Conservation (phyloP, 352 stramenopile genomes). For the Thraustochytrium striatum region DNA sequence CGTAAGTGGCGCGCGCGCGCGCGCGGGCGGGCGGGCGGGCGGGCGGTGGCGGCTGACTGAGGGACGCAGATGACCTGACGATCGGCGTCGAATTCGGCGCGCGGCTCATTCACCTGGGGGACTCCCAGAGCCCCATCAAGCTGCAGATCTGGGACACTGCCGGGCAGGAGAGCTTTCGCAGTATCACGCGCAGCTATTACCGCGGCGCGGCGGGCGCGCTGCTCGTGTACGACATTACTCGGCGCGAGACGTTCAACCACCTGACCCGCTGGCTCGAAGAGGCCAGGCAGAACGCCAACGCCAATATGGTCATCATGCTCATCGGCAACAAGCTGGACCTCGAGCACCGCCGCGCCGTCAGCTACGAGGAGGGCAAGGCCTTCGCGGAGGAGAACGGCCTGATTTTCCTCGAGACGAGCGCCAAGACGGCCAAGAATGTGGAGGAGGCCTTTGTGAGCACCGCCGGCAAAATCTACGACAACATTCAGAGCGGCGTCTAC, state of each 20-base stretch:
- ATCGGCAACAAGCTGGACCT: conserved; percentile 65
- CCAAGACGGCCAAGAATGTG: conserved; percentile 97
- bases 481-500: conserved; percentile 87
- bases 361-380: conserved; percentile 91
- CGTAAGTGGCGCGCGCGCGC: conserved; percentile 31
- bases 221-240: conserved; percentile 97
- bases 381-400: conserved; percentile 98
- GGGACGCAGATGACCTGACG: conserved; percentile 83
- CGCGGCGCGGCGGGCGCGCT: conserved; percentile 91
- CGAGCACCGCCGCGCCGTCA: conserved; percentile 75
- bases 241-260: conserved; percentile 98
- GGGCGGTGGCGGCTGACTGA: conserved; percentile 20
- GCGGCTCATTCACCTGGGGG: conserved; percentile 97
- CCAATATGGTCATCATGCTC: conserved; percentile 99
- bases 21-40: not conserved
- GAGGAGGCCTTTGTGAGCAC: conserved; percentile 94
- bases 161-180: conserved; percentile 98
- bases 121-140: conserved; percentile 86
- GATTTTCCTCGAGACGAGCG: conserved; percentile 99
- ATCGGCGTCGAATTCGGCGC: conserved; percentile 99
- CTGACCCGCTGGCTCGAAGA: conserved; percentile 96
- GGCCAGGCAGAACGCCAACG: conserved; percentile 93
- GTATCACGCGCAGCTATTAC: conserved; percentile 99
- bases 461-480: conserved; percentile 90
- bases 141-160: conserved; percentile 94